Evolutionary conservation across 768 basidiomycete species (phyloP).

Genomic region (Boletus sensibilis): DNA sequence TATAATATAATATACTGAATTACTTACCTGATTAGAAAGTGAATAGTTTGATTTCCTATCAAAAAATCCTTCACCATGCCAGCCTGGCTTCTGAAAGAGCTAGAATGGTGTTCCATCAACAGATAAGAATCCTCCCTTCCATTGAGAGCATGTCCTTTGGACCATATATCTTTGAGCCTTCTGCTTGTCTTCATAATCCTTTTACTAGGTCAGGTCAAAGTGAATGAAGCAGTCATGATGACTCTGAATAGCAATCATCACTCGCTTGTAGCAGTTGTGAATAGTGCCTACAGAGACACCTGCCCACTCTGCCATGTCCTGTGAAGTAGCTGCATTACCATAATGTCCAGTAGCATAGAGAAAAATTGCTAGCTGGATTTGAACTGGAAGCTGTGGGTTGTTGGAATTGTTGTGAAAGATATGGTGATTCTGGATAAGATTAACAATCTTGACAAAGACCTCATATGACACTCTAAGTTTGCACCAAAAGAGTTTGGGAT

Average conservation of each 20-base stretch:
- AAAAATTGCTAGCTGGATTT: slow-evolving; percentile 32
- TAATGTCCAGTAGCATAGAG: slow-evolving; percentile 24
- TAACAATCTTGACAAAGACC: not conserved
- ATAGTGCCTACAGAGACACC: slow-evolving; percentile 20
- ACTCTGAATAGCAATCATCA: slow-evolving; percentile 14
- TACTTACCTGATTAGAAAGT: slow-evolving; percentile 9
- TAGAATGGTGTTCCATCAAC: slow-evolving; percentile 14
- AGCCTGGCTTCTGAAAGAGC: slow-evolving; percentile 22
- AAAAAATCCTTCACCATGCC: slow-evolving; percentile 17
- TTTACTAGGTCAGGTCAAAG: not conserved
- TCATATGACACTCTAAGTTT: not conserved
- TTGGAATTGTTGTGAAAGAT: slow-evolving; percentile 7
- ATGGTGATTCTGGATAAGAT: not conserved
- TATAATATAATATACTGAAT: not conserved
- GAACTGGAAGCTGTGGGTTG: slow-evolving; percentile 25
- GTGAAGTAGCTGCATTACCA: slow-evolving; percentile 5
- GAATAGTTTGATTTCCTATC: slow-evolving; percentile 14
- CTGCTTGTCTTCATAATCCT: not conserved
- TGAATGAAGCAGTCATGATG: slow-evolving; percentile 10
- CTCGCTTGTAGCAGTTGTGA: slow-evolving; percentile 14
- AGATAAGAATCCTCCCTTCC: slow-evolving; percentile 9
- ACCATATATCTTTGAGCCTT: not conserved
- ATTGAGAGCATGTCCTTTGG: not conserved
- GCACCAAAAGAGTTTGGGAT: not conserved
- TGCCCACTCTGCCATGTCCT: slow-evolving; percentile 24